Evolutionary conservation across 208 protist species (phyloP), one percentile per base, ranked within the genome.

Genomic region (Naegleria lovaniensis): DNA sequence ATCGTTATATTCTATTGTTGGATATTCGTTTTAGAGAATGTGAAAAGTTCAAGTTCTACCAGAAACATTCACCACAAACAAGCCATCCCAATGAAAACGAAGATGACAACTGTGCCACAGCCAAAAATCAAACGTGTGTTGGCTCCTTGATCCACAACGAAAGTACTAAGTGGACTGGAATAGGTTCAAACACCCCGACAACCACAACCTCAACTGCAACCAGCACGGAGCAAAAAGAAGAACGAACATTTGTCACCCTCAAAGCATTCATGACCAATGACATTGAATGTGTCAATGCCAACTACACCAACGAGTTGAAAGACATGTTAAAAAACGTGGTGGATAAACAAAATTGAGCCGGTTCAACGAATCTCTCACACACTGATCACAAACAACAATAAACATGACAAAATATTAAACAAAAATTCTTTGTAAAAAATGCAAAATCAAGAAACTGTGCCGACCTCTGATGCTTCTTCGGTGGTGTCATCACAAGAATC

Each of bases 1-100:
- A 22, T 41, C 25, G 90, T 43, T 36, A 76, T 19, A 89, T 76
- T 25, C 48, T 91, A 59, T 79, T 91, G 29, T 40, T 91, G 7
- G 90, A 91, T 79, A 33, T 91, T 41, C 9, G 40, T 1, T 79
- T 33, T 39, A 67, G 84, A 19, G 40, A 83, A 59, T 15, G 58
- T 1, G 40, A 88, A 13, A 83, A 40, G 13, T 39, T 39, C 33
- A 39, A 83, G 13, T 39, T 83, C 33, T n/a, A 83, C 29, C 25
- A 83, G 3, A 67, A 67, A 29, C 11, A 4, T 22, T 19, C 55
- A 67, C 11, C 3, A 22, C 55, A 67, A 58, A 19, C 51, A 19
- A 19, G 5, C 51, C 5, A 19, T 58, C 51, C 51, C 5, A 19
- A 29, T 67, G 55, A 67, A 1, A 19, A 67, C 19, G 22, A 67